Conservation (phyloP, 768 basidiomycete genomes). For the Aureoboletus auriporus region DNA sequence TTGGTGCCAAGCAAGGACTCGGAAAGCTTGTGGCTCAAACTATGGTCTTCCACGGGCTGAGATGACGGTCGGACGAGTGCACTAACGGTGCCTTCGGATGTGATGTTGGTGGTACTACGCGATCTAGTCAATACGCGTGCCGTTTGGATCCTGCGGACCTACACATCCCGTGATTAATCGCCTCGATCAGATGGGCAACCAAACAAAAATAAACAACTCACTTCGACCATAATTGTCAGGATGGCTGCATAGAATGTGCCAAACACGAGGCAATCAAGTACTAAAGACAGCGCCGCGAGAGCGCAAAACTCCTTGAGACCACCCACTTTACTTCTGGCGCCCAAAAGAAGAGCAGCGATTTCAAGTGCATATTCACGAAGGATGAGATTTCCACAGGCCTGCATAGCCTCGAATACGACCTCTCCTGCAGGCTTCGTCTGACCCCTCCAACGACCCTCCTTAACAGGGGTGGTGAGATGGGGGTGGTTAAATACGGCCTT, state of each 20-base stretch:
- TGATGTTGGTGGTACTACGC: slow-evolving; percentile 27
- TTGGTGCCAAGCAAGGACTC: slow-evolving; percentile 42
- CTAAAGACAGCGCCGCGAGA: slow-evolving; percentile 83
- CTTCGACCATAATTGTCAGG: slow-evolving; percentile 95
- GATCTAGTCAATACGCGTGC: slow-evolving; percentile 49
- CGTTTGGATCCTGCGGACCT: slow-evolving; percentile 71
- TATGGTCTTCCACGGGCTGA: slow-evolving; percentile 14
- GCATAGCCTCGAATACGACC: slow-evolving; percentile 81
- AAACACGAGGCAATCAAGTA: slow-evolving; percentile 82
- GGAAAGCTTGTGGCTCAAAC: slow-evolving; percentile 25
- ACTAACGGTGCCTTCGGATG: slow-evolving; percentile 28
- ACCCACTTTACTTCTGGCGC: slow-evolving; percentile 81
- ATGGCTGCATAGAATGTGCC: slow-evolving; percentile 89
- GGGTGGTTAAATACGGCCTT: slow-evolving; percentile 86
- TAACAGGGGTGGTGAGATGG: slow-evolving; percentile 42
- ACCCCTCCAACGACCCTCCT: slow-evolving; percentile 36
- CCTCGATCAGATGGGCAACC: slow-evolving; percentile 11
- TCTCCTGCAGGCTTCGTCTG: slow-evolving; percentile 74
- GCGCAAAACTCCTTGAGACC: slow-evolving; percentile 94
- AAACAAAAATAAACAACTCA: slow-evolving; percentile 34
- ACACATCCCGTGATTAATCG: slow-evolving; percentile 8
- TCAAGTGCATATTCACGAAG: slow-evolving; percentile 93
- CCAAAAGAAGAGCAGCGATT: slow-evolving; percentile 82
- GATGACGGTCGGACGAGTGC: slow-evolving; percentile 23
- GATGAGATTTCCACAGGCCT: slow-evolving; percentile 74